phyloP scores from a whole-genome alignment of 2,329 filamentous ascomycete genomes.

The Nemania bipapillata region DNA sequence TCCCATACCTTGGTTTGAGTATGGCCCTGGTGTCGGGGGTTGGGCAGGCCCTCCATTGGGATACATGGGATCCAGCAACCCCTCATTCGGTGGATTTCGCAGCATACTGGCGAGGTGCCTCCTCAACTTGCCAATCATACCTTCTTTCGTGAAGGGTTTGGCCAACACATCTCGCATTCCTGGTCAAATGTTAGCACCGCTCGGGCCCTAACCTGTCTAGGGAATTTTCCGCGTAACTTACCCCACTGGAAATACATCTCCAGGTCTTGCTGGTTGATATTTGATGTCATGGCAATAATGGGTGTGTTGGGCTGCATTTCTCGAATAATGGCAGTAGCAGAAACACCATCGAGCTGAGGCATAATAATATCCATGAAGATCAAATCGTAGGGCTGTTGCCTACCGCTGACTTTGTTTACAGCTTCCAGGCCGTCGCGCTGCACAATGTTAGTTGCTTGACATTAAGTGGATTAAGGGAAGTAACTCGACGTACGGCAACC shows the following conservation, averaged over 20 bases:
- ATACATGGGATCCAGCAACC: slow-evolving; percentile 50
- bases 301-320: slow-evolving; percentile 84
- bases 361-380: slow-evolving; percentile 97
- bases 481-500: slow-evolving; percentile 66
- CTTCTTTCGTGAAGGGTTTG: slow-evolving; percentile 93
- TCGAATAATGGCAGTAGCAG: slow-evolving; percentile 90
- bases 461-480: not conserved
- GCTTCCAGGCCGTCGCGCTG: slow-evolving; percentile 90
- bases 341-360: slow-evolving; percentile 94
- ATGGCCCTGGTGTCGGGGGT: slow-evolving; percentile 50
- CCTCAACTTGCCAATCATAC: slow-evolving; percentile 84
- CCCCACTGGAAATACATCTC: slow-evolving; percentile 97
- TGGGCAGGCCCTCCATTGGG: slow-evolving; percentile 47
- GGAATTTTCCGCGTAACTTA: slow-evolving; percentile 59
- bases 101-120: slow-evolving; percentile 88
- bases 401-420: slow-evolving; percentile 79
- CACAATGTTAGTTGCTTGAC: slow-evolving; percentile 40
- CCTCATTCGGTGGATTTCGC: slow-evolving; percentile 67
- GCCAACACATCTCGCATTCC: slow-evolving; percentile 98
- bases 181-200: slow-evolving; percentile 53
- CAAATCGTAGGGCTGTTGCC: slow-evolving; percentile 67
- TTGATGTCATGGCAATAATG: slow-evolving; percentile 98
- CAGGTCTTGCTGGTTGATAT: slow-evolving; percentile 95
- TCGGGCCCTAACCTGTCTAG: not conserved
- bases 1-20: slow-evolving; percentile 51